These are phyloP conservation scores for Panicum hallii DNA, from an alignment of 202 grass and related monocot species.

Conservation along the genomic window DNA sequence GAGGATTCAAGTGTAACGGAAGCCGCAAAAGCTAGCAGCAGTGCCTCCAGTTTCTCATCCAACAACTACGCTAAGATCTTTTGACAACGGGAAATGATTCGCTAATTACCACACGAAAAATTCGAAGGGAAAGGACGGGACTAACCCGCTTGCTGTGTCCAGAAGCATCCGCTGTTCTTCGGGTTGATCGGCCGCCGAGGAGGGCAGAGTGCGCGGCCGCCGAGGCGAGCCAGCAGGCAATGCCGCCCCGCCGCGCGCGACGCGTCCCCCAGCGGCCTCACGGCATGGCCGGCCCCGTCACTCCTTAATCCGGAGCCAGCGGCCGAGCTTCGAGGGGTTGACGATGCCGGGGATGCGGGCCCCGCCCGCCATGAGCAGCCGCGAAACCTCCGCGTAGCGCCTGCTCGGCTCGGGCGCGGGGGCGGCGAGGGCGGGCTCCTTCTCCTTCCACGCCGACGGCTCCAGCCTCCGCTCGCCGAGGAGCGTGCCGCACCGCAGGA, in stretches of 20 bases:
- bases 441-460: conserved; percentile 36
- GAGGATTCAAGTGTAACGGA: background rate
- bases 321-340: conserved; percentile 77
- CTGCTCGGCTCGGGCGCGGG: conserved; percentile 16
- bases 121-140: background rate
- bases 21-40: background rate
- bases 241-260: background rate
- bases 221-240: conserved; percentile 11
- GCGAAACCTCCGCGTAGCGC: conserved; percentile 68
- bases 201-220: background rate
- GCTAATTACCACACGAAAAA: conserved; percentile 29
- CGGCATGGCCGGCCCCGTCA: conserved; percentile 26
- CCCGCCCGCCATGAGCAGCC: conserved; percentile 61
- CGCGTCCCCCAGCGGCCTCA: background rate
- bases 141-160: conserved; percentile 26
- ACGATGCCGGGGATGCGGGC: conserved; percentile 63
- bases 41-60: background rate
- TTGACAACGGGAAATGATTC: background rate
- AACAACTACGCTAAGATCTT: conserved; percentile 18
- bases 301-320: conserved; percentile 73
- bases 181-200: background rate
- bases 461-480: conserved; percentile 42
- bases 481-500: conserved; percentile 70
- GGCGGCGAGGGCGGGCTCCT: background rate
- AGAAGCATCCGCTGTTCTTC: conserved; percentile 13